Evolutionary conservation across 1,284 basidiomycete species (phyloP).

Genomic region (Earliella scabrosa): DNA sequence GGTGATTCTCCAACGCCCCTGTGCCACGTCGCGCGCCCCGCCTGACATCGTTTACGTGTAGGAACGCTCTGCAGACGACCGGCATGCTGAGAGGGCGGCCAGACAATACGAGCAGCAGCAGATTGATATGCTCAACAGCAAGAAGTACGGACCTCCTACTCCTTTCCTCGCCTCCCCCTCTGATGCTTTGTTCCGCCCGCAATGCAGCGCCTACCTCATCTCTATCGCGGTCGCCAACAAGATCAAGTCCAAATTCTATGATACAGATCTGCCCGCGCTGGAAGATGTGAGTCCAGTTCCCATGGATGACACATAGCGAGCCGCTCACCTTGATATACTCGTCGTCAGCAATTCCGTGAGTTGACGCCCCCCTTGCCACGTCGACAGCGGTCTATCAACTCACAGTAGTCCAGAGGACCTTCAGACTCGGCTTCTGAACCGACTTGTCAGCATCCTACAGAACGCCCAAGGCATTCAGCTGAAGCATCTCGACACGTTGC

Average conservation of each 20-base stretch:
- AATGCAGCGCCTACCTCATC: conserved; percentile 67
- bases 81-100: conserved; percentile 72
- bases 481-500: conserved; percentile 60
- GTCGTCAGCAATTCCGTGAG: conserved; percentile 67
- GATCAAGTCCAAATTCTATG: conserved; percentile 71
- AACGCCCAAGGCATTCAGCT: conserved; percentile 62
- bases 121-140: conserved; percentile 77
- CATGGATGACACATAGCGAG: neutral
- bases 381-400: conserved; percentile 4
- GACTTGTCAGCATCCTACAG: conserved; percentile 55
- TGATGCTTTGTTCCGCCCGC: neutral
- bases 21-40: conserved; percentile 7
- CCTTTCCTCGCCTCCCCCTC: neutral
- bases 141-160: conserved; percentile 59
- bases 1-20: conserved; percentile 39
- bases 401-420: conserved; percentile 54
- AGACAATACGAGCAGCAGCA: conserved; percentile 77
- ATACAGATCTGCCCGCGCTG: conserved; percentile 64
- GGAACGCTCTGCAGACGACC: conserved; percentile 73
- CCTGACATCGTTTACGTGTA: conserved; percentile 32
- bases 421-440: conserved; percentile 62
- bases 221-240: conserved; percentile 70
- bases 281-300: conserved; percentile 63
- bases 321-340: conserved; percentile 10
- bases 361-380: conserved; percentile 10